Evolutionary conservation across 768 basidiomycete genomes (phyloP), one percentile per base, ranked within the genome.

Genomic region (Pluteus cervinus): DNA sequence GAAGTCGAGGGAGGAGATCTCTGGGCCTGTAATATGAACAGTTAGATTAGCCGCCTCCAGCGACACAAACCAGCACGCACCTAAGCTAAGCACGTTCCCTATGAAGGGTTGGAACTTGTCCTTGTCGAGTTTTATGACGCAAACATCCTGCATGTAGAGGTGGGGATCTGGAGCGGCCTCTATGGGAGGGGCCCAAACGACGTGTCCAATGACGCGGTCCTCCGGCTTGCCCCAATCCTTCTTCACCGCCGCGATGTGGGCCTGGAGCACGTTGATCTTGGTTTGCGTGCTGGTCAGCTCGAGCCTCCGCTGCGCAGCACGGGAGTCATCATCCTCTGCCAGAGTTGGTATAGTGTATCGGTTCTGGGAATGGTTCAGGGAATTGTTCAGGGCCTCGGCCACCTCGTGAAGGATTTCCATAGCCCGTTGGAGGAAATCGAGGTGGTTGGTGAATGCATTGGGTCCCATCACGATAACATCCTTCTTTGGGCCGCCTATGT

Each of bases 161-260:
- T 63, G 40, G 42, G 62, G 58, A 36, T 48, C 4, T 22, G 16
- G 51, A 35, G 24, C 26, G 48, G 32, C 51, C 49, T 26, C 44
- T 51, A 68, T 57, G 33, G 58, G 51, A 24, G 65, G 66, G 9
- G 66, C 49, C 62, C 62, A 65, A 43, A 53, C 47, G 41, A 67
- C 57, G 40, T 55, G 46, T 17, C 68, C 66, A 42, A 66, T 61
- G 25, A 65, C 53, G 3, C 62, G 61, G 39, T 62, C 37, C 28
- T 54, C 51, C 9, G 34, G 28, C 28, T 59, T 45, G 33, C 36
- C 15, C 64, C 62, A 67, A 3, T 58, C 25, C 50, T 44, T 62
- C 54, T 53, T 54, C 32, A 65, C 42, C 14, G 36, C 47, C 8
- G 46, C 47, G 43, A 50, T 61, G 56, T 63, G 61, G 4, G 39